A percentile compares a stretch with the other conserved stretches of the same genome.
phyloP scores from a whole-genome alignment of 129 eudicot genomes.

The Ambrosia trifida region DNA sequence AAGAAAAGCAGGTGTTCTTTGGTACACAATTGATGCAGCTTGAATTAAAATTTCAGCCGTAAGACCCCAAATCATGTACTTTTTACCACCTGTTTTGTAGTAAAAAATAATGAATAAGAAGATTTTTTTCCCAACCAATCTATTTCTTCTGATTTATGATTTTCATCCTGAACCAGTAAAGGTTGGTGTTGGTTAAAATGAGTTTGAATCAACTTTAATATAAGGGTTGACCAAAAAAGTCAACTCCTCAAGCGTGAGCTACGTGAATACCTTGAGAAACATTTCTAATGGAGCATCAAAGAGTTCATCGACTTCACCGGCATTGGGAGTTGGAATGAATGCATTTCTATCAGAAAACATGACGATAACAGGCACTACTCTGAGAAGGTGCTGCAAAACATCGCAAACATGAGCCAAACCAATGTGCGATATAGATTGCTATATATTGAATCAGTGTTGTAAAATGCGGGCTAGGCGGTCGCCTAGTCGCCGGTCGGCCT shows the following conservation, averaged over 20 bases:
- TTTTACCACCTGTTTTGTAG: constrained; percentile 52
- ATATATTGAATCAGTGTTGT: no score
- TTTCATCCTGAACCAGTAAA: constrained; percentile 58
- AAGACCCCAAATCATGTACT: constrained; percentile 75
- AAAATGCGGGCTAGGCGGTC: no score
- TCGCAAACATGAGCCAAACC: not conserved
- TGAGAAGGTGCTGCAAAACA: constrained; percentile 71
- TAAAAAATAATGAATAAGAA: constrained; percentile 73
- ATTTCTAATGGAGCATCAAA: constrained; percentile 96
- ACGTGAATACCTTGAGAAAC: constrained; percentile 75
- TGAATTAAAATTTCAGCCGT: constrained; percentile 86
- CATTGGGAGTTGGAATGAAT: constrained; percentile 68
- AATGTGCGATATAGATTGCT: no score
- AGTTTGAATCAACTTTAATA: not conserved
- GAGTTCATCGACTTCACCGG: constrained; percentile 72
- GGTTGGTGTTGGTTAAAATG: constrained; percentile 1
- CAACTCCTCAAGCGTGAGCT: constrained; percentile 6
- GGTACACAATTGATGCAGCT: constrained; percentile 81
- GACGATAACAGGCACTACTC: constrained; percentile 91
- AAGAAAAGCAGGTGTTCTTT: constrained; percentile 65
- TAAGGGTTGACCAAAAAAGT: not conserved
- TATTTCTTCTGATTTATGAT: constrained; percentile 69
- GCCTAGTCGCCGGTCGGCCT: no score
- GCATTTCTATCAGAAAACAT: constrained; percentile 65
- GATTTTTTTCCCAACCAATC: constrained; percentile 79